phyloP scores from a whole-genome alignment of 345 rosid genomes.

The Conringia planisiliqua region DNA sequence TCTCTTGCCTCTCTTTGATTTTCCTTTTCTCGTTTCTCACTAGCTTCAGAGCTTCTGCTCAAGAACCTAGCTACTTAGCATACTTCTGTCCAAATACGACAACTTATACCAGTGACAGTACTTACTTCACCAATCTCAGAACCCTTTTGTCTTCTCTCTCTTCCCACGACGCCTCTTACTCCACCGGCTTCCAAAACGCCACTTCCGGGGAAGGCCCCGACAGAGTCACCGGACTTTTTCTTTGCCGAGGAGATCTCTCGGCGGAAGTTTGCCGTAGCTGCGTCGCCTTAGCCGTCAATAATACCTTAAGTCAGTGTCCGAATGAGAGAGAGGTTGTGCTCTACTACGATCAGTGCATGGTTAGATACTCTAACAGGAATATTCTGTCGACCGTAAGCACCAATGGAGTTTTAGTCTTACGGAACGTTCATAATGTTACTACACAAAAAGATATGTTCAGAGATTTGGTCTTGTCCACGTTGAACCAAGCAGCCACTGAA shows the following conservation, averaged over 20 bases:
- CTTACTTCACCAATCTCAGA: constrained; percentile 6
- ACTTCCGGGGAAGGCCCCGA: background rate
- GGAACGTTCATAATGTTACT: background rate
- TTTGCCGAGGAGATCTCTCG: background rate
- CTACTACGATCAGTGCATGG: background rate
- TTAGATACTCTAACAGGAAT: background rate
- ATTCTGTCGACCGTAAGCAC: background rate
- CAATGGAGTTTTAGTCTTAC: background rate
- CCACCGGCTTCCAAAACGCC: background rate
- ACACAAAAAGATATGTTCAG: background rate
- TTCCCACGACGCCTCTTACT: background rate
- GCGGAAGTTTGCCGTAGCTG: background rate
- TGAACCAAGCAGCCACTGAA: background rate
- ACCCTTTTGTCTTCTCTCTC: constrained; percentile 9
- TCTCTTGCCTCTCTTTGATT: background rate
- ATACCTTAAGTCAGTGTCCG: background rate
- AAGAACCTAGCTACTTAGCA: background rate
- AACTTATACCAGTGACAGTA: background rate
- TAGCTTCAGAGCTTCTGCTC: background rate
- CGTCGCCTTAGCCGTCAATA: background rate
- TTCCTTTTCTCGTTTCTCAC: background rate
- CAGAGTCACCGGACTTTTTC: background rate
- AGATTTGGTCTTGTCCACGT: background rate
- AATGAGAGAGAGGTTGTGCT: background rate
- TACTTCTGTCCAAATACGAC: background rate